phyloP scores from a whole-genome alignment of 345 rosid species.

The Linum usitatissimum region DNA sequence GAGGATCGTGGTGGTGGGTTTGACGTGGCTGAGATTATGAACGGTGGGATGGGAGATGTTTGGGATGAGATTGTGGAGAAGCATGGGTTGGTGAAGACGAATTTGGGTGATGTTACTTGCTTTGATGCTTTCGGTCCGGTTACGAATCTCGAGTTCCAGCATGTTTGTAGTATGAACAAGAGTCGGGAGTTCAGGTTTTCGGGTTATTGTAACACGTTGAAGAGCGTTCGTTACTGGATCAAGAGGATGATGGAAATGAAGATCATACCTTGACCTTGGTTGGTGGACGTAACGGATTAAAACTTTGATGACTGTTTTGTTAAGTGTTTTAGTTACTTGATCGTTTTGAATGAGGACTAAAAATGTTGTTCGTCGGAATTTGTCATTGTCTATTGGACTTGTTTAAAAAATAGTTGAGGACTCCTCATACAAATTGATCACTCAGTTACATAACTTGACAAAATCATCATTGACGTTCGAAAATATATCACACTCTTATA shows the following conservation, averaged over 20 bases:
- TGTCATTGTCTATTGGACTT: too few relatives aligned
- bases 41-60: constrained; percentile 11
- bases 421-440: too few relatives aligned
- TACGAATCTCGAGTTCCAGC: constrained; percentile 26
- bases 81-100: constrained; percentile 21
- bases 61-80: constrained; percentile 32
- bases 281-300: too few relatives aligned
- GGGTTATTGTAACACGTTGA: constrained; percentile 14
- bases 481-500: too few relatives aligned
- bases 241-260: constrained; percentile 26
- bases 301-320: too few relatives aligned
- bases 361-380: too few relatives aligned
- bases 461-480: too few relatives aligned
- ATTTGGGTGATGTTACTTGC: constrained; percentile 24
- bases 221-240: constrained; percentile 23
- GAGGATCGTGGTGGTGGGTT: constrained; percentile 9
- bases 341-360: too few relatives aligned
- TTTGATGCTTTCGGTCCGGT: constrained; percentile 12
- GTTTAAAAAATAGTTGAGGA: too few relatives aligned
- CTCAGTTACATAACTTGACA: too few relatives aligned
- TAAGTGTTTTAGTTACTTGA: too few relatives aligned
- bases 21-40: constrained; percentile 16
- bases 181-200: constrained; percentile 31
- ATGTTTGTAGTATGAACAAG: constrained; percentile 34
- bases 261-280: constrained; percentile 15